Conservation (phyloP, 163 green algal species). For the Scenedesmus sp. region DNA sequence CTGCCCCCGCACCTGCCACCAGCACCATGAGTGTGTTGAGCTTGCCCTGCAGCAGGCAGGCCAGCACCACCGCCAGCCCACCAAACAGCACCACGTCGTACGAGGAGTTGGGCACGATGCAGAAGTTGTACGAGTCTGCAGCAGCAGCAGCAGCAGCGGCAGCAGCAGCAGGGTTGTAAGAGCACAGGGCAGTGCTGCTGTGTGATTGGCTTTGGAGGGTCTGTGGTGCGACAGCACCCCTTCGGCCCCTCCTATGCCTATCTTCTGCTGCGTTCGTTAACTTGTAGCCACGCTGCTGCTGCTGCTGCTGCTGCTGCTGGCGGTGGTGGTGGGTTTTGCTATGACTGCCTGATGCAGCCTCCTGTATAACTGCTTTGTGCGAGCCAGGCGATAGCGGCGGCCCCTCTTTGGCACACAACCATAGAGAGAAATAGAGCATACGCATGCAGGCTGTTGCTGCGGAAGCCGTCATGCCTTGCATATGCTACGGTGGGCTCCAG, state of each 20-base stretch:
- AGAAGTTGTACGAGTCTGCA: slow-evolving; percentile 83
- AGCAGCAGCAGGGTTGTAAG: background rate
- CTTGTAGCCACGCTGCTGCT: background rate
- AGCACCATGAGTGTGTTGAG: slow-evolving; percentile 57
- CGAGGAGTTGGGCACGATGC: slow-evolving; percentile 67
- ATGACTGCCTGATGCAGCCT: no score
- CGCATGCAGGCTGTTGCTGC: background rate
- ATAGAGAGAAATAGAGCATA: background rate
- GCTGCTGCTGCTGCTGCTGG: no score
- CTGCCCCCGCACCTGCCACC: slow-evolving; percentile 40
- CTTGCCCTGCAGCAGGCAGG: slow-evolving; percentile 60
- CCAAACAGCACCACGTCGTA: slow-evolving; percentile 76
- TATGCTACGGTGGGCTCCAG: no score
- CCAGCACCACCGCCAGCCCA: slow-evolving; percentile 64
- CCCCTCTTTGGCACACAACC: background rate
- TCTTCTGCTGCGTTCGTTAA: background rate
- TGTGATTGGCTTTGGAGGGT: background rate
- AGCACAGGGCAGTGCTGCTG: background rate
- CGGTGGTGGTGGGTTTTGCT: no score
- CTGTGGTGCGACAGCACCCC: background rate
- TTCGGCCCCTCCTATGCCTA: background rate
- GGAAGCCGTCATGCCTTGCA: background rate
- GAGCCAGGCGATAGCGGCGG: background rate
- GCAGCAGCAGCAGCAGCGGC: background rate
- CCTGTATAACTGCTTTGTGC: background rate